phyloP scores from a whole-genome alignment of 2,329 filamentous ascomycete genomes.

The Sporothrix phasma region DNA sequence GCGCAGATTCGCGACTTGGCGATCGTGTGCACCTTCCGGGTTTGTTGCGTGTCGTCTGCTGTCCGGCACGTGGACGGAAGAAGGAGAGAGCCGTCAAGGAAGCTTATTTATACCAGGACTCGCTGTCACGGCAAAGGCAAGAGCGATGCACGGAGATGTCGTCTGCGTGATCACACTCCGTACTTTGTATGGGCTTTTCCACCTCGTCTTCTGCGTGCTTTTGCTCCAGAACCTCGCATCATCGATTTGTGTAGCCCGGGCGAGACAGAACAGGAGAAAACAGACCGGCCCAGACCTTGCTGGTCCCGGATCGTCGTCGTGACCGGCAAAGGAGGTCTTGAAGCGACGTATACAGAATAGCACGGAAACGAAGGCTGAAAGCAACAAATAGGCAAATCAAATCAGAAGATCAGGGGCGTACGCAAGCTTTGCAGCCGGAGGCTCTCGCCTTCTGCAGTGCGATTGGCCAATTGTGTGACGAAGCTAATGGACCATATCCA shows the following conservation, averaged over 20 bases:
- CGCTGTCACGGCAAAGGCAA: not conserved
- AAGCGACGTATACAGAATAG: not conserved
- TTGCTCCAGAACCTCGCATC: not conserved
- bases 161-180: not conserved
- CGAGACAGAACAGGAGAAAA: not conserved
- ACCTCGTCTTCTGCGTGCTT: not conserved
- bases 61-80: not conserved
- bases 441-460: not conserved
- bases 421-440: not conserved
- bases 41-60: not conserved
- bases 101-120: not conserved
- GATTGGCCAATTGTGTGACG: not conserved
- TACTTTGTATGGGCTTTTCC: not conserved
- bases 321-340: too few relatives aligned
- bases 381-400: not conserved
- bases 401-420: not conserved
- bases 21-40: not conserved
- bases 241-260: not conserved
- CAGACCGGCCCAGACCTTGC: constrained; percentile 4
- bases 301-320: not conserved
- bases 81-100: not conserved
- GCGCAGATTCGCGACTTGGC: constrained; percentile 1
- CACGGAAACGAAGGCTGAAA: not conserved
- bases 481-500: too few relatives aligned
- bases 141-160: too few relatives aligned